Evolutionary conservation across 345 rosid species (phyloP).

Genomic region (Citrus maxima): DNA sequence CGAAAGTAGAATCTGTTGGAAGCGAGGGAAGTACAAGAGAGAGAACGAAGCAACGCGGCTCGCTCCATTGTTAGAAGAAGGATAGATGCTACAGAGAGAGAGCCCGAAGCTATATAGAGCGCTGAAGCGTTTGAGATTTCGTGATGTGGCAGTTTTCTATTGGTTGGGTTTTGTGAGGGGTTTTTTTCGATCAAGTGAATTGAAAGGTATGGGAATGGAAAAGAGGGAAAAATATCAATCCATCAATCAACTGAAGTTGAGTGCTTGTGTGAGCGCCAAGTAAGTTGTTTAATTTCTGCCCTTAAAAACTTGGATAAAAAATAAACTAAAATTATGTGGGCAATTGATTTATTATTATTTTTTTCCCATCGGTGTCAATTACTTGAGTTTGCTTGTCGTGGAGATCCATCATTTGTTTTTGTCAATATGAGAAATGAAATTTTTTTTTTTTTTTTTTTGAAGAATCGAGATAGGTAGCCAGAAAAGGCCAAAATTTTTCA

Average conservation of each 20-base stretch:
- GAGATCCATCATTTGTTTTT: not conserved
- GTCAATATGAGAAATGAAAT: not conserved
- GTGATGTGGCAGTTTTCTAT: not conserved
- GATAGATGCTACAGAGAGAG: not conserved
- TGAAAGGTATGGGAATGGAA: too few species aligned
- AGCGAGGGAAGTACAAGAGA: conserved; percentile 47
- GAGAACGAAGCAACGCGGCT: conserved; percentile 51
- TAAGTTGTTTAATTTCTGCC: not conserved
- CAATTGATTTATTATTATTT: not conserved
- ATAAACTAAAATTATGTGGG: not conserved
- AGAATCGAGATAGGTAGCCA: too few species aligned
- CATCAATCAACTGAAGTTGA: not conserved
- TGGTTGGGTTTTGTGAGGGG: not conserved
- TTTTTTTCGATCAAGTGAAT: not conserved
- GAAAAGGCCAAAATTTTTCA: too few species aligned
- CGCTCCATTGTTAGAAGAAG: conserved; percentile 36
- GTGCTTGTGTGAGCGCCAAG: not conserved
- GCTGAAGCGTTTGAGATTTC: not conserved
- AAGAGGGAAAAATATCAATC: not conserved
- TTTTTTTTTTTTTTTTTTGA: too few species aligned
- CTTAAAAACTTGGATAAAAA: not conserved
- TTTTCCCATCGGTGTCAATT: not conserved
- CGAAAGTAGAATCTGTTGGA: conserved; percentile 39
- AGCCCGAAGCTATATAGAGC: not conserved
- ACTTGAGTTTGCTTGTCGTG: not conserved